A percentile compares a stretch with the other conserved stretches of the same genome.
phyloP scores from a whole-genome alignment of 495 filamentous ascomycete species.

The Glarea lozoyensis region DNA sequence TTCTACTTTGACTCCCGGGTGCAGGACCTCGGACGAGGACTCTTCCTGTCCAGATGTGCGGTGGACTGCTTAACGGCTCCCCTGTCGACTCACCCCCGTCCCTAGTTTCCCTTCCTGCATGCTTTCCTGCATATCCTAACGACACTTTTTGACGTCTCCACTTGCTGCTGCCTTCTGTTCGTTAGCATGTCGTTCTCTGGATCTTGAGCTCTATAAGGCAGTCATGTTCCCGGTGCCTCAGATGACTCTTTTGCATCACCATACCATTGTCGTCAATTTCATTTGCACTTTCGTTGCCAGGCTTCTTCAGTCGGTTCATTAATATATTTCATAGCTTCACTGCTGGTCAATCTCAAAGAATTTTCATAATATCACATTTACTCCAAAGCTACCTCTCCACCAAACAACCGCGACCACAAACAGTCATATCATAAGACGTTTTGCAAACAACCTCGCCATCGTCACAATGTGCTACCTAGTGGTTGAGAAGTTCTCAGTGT shows the following conservation, averaged over 20 bases:
- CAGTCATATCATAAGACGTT: not conserved
- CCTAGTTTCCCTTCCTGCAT: conserved; percentile 13
- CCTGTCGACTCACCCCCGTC: conserved; percentile 10
- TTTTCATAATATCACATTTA: conserved; percentile 3
- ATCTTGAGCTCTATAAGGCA: conserved; percentile 20
- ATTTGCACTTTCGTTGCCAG: conserved; percentile 18
- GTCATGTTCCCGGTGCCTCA: conserved; percentile 14
- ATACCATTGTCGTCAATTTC: conserved; percentile 6
- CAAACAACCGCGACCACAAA: conserved; percentile 1
- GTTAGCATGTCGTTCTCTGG: conserved; percentile 7
- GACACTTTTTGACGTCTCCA: conserved; percentile 11
- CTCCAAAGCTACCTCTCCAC: conserved; percentile 5
- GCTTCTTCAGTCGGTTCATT: conserved; percentile 19
- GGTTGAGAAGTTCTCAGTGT: conserved; percentile 69
- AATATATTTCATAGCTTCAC: conserved; percentile 19
- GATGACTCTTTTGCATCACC: conserved; percentile 22
- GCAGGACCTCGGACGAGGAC: conserved; percentile 13
- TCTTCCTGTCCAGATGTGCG: conserved; percentile 1
- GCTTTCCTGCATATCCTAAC: conserved; percentile 16
- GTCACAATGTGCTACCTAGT: conserved; percentile 61
- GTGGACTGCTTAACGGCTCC: conserved; percentile 10
- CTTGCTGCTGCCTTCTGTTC: conserved; percentile 18
- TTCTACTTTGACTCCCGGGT: conserved; percentile 2
- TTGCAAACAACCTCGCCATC: not conserved
- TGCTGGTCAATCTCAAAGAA: conserved; percentile 3